phyloP scores from a whole-genome alignment of 257 asterid species.

The Forsythia viridissima region DNA sequence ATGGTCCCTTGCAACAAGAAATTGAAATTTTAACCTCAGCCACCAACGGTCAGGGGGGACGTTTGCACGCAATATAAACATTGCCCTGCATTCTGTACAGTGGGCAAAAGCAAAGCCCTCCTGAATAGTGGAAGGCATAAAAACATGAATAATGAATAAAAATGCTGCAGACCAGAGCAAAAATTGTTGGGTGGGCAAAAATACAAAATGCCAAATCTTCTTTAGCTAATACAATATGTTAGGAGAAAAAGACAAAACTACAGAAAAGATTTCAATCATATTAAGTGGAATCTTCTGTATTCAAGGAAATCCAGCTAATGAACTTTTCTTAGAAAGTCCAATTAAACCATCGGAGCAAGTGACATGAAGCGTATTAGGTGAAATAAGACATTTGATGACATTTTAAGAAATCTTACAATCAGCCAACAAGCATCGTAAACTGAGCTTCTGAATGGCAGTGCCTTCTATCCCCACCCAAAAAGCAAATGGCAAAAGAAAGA shows the following conservation, averaged over 20 bases:
- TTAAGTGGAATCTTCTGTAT: not conserved
- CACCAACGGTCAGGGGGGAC: slow-evolving; percentile 99
- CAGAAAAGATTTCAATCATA: not conserved
- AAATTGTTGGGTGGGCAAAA: not conserved
- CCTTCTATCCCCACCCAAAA: not conserved
- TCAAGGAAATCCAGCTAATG: not conserved
- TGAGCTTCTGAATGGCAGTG: not conserved
- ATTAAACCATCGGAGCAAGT: not conserved
- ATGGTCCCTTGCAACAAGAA: slow-evolving; percentile 98
- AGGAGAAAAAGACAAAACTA: slow-evolving; percentile 1
- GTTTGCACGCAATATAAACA: slow-evolving; percentile 92
- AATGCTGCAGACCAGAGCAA: not conserved
- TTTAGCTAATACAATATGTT: slow-evolving; percentile 4
- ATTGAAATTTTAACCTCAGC: slow-evolving; percentile 94
- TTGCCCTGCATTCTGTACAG: slow-evolving; percentile 97
- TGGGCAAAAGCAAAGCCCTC: slow-evolving; percentile 99
- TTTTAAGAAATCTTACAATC: not conserved
- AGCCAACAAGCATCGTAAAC: not conserved
- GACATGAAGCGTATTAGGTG: not conserved
- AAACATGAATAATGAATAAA: slow-evolving; percentile 12
- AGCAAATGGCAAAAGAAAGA: not conserved
- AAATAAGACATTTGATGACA: not conserved
- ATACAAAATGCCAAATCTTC: not conserved
- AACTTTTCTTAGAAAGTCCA: not conserved
- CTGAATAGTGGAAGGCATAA: slow-evolving; percentile 51